Percentiles rank a stretch among this genome's conserved stretches.
phyloP scores from a whole-genome alignment of 495 filamentous ascomycete species.

The Xylona heveae region DNA sequence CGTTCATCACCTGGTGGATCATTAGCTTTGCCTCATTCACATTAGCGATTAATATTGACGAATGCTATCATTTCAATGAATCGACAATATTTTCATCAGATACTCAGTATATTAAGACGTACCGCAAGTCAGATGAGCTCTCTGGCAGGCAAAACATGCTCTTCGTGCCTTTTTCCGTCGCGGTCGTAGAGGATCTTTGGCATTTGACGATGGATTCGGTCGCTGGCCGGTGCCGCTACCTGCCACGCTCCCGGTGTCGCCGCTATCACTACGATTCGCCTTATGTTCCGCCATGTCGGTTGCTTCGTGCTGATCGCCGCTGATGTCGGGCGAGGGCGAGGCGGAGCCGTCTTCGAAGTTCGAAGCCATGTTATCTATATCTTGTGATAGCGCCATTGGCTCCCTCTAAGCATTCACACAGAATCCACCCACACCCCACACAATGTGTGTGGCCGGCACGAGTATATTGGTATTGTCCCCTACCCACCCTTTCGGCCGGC shows the following conservation, averaged over 20 bases:
- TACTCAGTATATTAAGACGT: conserved; percentile 22
- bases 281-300: conserved; percentile 33
- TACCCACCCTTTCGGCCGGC: too few species aligned
- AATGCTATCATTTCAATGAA: conserved; percentile 1
- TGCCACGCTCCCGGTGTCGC: conserved; percentile 28
- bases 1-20: conserved; percentile 50
- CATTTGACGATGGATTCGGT: conserved; percentile 35
- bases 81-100: conserved; percentile 4
- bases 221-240: conserved; percentile 26
- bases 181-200: conserved; percentile 73
- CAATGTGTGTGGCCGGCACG: too few species aligned
- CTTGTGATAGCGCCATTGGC: conserved; percentile 5
- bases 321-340: conserved; percentile 25
- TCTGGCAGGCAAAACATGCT: conserved; percentile 90
- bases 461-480: too few species aligned
- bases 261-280: conserved; percentile 31
- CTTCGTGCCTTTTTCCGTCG: conserved; percentile 88
- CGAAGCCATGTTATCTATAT: conserved; percentile 26
- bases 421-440: too few species aligned
- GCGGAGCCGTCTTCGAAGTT: conserved; percentile 24
- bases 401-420: too few species aligned
- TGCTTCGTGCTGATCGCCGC: conserved; percentile 16
- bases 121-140: conserved; percentile 97
- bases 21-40: conserved; percentile 4
- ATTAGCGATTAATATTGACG: conserved; percentile 19